Evolutionary conservation across 2,329 filamentous ascomycete species (phyloP).

Genomic region (Bisporella sp.): DNA sequence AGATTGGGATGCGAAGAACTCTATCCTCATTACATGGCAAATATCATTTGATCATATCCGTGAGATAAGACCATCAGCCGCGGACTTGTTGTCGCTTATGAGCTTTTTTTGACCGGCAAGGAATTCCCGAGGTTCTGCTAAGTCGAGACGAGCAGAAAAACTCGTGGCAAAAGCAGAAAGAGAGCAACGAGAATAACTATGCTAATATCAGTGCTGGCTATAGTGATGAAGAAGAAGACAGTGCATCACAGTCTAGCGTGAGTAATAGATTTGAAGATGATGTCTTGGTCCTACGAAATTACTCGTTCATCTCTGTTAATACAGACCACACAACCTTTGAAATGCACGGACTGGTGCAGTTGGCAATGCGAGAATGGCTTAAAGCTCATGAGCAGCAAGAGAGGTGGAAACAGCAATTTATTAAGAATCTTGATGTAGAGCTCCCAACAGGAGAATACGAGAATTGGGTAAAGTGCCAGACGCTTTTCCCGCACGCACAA

Average conservation of each 20-base stretch:
- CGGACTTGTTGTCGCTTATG: constrained; percentile 34
- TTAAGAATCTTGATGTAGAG: constrained; percentile 20
- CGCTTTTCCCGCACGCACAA: constrained; percentile 17
- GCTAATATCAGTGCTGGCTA: background rate
- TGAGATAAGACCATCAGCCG: constrained; percentile 27
- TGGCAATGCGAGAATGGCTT: constrained; percentile 32
- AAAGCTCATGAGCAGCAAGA: constrained; percentile 19
- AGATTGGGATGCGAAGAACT: constrained; percentile 25
- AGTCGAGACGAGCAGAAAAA: background rate
- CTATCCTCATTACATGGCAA: constrained; percentile 10
- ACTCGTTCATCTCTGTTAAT: constrained; percentile 28
- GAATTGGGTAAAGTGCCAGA: constrained; percentile 16
- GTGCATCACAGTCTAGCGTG: constrained; percentile 3
- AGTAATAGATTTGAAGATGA: constrained; percentile 27
- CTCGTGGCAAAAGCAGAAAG: constrained; percentile 3
- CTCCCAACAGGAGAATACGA: constrained; percentile 16
- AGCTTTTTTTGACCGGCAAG: constrained; percentile 18
- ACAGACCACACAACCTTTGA: constrained; percentile 24
- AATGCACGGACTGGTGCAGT: constrained; percentile 37
- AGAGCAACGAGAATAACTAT: constrained; percentile 1
- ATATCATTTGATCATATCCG: constrained; percentile 28
- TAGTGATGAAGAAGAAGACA: constrained; percentile 5
- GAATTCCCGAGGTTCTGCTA: constrained; percentile 31
- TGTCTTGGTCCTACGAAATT: constrained; percentile 29
- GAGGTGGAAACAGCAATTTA: constrained; percentile 24